These are phyloP conservation scores for Botryotinia narcissicola DNA, from an alignment of 2,329 filamentous ascomycete species.

Conservation along the genomic window DNA sequence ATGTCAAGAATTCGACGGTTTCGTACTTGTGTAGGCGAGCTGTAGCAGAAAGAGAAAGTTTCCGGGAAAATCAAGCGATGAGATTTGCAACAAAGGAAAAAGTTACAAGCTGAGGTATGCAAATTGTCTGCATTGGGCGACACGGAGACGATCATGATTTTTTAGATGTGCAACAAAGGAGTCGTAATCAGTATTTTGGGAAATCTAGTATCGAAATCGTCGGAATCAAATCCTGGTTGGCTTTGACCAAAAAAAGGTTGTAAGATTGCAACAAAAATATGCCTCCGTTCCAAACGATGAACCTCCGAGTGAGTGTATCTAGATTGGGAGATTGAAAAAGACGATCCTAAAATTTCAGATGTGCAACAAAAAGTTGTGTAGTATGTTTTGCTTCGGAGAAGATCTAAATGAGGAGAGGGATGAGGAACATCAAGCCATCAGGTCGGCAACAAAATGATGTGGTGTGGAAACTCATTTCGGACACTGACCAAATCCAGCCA, in stretches of 20 bases:
- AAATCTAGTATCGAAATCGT: not conserved
- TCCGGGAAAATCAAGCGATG: not conserved
- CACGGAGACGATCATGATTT: not conserved
- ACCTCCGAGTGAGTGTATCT: not conserved
- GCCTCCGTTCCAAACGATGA: not conserved
- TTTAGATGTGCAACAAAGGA: slow-evolving; percentile 1
- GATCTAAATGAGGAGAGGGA: not conserved
- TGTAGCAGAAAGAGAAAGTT: not conserved
- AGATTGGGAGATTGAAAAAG: slow-evolving; percentile 1
- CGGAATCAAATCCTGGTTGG: not conserved
- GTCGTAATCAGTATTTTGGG: not conserved
- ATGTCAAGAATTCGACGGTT: not conserved
- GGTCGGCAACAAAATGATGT: not conserved
- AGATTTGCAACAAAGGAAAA: slow-evolving; percentile 9
- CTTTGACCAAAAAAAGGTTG: not conserved
- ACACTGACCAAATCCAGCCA: not conserved
- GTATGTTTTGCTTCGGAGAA: not conserved
- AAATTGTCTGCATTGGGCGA: not conserved
- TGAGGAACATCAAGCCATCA: not conserved
- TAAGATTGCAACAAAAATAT: not conserved
- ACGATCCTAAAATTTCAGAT: slow-evolving; percentile 6
- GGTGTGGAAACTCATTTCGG: slow-evolving; percentile 7
- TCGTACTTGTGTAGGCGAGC: not conserved
- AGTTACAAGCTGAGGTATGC: not conserved
- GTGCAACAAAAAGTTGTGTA: not conserved